Evolutionary conservation across 768 basidiomycete genomes (phyloP).

Genomic region (Podaxis pistillaris): DNA sequence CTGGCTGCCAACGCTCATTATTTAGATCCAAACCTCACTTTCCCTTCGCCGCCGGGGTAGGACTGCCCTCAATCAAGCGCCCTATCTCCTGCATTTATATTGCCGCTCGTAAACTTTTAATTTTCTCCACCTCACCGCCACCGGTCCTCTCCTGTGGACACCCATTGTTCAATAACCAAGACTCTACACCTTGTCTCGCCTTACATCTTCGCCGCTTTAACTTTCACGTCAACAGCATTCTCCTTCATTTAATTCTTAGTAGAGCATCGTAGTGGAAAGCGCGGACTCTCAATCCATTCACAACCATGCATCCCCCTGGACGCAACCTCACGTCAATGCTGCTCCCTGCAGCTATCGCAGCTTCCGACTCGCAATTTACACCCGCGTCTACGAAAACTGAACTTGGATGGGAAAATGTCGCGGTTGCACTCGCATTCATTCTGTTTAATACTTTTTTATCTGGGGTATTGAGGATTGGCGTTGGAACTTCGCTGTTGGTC

Average conservation of each 20-base stretch:
- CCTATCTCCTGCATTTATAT: background rate
- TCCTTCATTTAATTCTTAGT: background rate
- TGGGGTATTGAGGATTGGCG: conserved; percentile 58
- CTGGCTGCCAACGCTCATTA: background rate
- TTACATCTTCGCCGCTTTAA: background rate
- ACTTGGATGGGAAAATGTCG: conserved; percentile 74
- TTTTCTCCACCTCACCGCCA: background rate
- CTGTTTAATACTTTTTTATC: conserved; percentile 70
- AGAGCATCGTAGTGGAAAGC: background rate
- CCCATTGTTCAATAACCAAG: too few relatives aligned
- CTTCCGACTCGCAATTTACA: background rate
- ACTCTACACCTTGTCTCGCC: background rate
- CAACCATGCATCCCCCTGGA: background rate
- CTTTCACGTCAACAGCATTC: background rate
- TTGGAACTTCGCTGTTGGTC: conserved; percentile 65
- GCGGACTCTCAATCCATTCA: background rate
- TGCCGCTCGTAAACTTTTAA: background rate
- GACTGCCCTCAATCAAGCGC: background rate
- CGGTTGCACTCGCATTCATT: conserved; percentile 73
- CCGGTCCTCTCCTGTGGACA: too few relatives aligned
- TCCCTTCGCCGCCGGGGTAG: background rate
- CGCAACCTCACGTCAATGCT: background rate
- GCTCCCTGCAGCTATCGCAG: background rate
- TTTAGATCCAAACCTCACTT: background rate
- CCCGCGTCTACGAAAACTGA: conserved; percentile 9